Evolutionary conservation across 257 asterid genomes (phyloP).

Genomic region (Solanum stenotomum): DNA sequence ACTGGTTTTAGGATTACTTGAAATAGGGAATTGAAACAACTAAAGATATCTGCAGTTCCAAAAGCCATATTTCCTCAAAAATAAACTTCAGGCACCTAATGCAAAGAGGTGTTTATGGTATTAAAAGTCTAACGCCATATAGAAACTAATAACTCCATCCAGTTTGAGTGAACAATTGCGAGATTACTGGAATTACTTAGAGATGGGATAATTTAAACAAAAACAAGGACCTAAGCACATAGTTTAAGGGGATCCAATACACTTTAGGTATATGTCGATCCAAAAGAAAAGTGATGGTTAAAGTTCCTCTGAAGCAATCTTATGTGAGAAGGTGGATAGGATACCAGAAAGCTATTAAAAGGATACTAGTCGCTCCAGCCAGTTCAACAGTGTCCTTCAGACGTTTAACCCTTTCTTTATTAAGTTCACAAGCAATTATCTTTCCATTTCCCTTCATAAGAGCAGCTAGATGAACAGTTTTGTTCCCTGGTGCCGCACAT

Average conservation of each 20-base stretch:
- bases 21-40: not conserved
- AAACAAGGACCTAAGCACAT: not conserved
- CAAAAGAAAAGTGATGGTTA: not conserved
- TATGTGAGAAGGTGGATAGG: not conserved
- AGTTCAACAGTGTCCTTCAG: conserved; percentile 46
- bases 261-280: not conserved
- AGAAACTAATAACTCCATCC: not conserved
- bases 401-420: conserved; percentile 62
- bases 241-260: not conserved
- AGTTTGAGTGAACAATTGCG: not conserved
- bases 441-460: conserved; percentile 80
- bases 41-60: not conserved
- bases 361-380: conserved; percentile 91
- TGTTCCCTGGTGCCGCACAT: conserved; percentile 95
- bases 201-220: not conserved
- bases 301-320: not conserved
- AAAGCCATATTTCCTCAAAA: not conserved
- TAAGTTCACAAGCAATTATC: conserved; percentile 83
- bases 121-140: not conserved
- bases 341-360: conserved; percentile 4
- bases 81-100: not conserved
- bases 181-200: not conserved
- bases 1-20: not conserved
- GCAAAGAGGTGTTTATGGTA: not conserved
- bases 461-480: conserved; percentile 90